Conservation (phyloP, 2,329 filamentous ascomycete genomes). For the Diplodia scrobiculata region DNA sequence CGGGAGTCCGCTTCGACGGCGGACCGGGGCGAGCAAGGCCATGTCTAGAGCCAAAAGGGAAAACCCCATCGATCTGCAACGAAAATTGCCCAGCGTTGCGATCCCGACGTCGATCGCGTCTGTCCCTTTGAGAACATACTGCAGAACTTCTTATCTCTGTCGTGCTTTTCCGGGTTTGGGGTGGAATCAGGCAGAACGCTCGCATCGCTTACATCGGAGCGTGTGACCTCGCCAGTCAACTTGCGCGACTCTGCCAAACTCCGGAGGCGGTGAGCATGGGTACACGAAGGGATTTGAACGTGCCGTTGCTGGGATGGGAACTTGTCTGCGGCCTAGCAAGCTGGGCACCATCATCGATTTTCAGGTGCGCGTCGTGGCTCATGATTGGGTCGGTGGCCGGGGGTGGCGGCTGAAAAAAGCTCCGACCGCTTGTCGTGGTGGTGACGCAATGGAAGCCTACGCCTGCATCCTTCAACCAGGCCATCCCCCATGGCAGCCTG, state of each 20-base stretch:
- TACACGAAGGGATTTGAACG: not conserved
- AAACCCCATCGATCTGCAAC: not conserved
- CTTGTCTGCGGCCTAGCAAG: conserved; percentile 9
- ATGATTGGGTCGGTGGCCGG: conserved; percentile 8
- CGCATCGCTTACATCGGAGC: no score
- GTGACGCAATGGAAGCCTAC: conserved; percentile 15
- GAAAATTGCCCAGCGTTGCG: not conserved
- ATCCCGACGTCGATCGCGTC: conserved; percentile 24
- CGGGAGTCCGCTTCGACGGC: no score
- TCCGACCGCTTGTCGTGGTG: conserved; percentile 12
- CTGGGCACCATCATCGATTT: conserved; percentile 19
- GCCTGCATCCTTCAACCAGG: not conserved
- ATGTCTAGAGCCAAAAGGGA: not conserved
- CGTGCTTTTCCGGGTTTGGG: no score
- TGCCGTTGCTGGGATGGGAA: not conserved
- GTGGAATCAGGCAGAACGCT: no score
- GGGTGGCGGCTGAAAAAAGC: not conserved
- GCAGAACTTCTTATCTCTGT: no score
- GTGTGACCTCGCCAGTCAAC: no score
- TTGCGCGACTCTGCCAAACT: no score
- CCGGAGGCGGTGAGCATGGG: no score
- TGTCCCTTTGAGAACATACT: not conserved
- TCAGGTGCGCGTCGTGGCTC: not conserved
- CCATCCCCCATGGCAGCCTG: not conserved
- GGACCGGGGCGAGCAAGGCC: not conserved